Evolutionary conservation across 2,329 filamentous ascomycete genomes (phyloP).

Genomic region (Triangularia verruculosa): DNA sequence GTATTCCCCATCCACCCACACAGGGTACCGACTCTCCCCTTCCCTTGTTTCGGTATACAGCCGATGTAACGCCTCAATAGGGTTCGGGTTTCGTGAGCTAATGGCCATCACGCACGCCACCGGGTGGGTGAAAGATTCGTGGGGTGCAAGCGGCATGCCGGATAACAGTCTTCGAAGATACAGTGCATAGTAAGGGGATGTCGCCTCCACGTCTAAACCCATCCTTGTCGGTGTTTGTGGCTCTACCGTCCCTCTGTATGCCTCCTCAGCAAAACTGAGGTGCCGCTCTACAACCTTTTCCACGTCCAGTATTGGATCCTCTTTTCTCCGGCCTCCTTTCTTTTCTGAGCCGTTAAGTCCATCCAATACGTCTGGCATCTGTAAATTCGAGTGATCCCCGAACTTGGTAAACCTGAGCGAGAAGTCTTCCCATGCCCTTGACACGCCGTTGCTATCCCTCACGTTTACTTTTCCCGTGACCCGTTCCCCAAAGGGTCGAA

Average conservation of each 20-base stretch:
- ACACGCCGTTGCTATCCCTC: constrained; percentile 82
- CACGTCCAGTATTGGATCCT: constrained; percentile 44
- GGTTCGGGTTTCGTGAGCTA: constrained; percentile 78
- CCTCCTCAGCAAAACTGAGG: constrained; percentile 69
- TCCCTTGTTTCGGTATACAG: constrained; percentile 83
- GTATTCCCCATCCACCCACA: constrained; percentile 89
- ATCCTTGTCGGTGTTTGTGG: constrained; percentile 40
- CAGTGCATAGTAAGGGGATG: constrained; percentile 79
- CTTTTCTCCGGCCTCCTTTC: constrained; percentile 12
- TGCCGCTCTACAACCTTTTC: constrained; percentile 80
- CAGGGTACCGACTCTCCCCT: constrained; percentile 69
- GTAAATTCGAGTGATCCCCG: constrained; percentile 37
- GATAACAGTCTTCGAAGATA: constrained; percentile 84
- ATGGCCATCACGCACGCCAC: constrained; percentile 94
- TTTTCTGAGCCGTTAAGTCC: constrained; percentile 31
- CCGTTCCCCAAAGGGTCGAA: constrained; percentile 87
- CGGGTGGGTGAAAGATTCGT: constrained; percentile 92
- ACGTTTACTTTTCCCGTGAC: constrained; percentile 86
- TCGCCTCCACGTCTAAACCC: constrained; percentile 46
- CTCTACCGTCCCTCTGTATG: constrained; percentile 40
- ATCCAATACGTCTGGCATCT: constrained; percentile 43
- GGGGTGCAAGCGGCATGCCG: constrained; percentile 70
- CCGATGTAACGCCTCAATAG: constrained; percentile 81
- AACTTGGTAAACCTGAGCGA: constrained; percentile 80
- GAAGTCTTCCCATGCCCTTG: constrained; percentile 83